Evolutionary conservation across 2,329 filamentous ascomycete genomes (phyloP).

Genomic region (Leptosphaerulina australis): DNA sequence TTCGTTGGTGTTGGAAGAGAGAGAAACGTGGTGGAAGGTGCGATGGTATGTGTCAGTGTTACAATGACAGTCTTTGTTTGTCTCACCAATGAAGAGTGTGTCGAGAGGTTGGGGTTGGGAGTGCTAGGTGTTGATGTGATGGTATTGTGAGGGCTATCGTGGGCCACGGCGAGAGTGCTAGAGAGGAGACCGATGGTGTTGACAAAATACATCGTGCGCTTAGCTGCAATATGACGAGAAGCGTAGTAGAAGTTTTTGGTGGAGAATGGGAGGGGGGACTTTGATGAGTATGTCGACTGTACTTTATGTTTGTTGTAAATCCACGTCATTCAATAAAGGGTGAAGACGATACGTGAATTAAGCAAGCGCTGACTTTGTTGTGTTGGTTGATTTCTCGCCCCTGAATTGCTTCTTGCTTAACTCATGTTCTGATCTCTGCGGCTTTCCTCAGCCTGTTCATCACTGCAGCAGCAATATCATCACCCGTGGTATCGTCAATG

Average conservation of each 20-base stretch:
- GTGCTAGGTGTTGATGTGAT: neutral
- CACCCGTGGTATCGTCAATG: conserved; percentile 69
- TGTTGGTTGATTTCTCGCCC: neutral
- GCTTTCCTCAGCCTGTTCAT: conserved; percentile 60
- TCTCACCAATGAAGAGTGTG: neutral
- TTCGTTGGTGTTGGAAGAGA: neutral
- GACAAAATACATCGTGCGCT: neutral
- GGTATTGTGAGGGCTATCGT: neutral
- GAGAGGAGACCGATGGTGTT: neutral
- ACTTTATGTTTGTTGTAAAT: too few species aligned
- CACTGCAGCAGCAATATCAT: conserved; percentile 77
- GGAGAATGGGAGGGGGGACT: too few species aligned
- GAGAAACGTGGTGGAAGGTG: too few species aligned
- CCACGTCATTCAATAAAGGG: neutral
- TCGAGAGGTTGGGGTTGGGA: neutral
- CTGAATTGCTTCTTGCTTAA: too few species aligned
- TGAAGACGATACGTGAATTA: neutral
- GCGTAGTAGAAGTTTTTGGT: neutral
- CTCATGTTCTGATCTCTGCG: conserved; percentile 40
- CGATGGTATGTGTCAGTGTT: neutral
- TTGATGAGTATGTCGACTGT: neutral
- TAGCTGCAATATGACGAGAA: neutral
- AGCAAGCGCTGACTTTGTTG: neutral
- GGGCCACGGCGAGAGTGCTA: neutral
- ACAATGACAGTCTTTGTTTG: neutral